Conservation (phyloP, 139 green algal species). For the Chlorella sp. region DNA sequence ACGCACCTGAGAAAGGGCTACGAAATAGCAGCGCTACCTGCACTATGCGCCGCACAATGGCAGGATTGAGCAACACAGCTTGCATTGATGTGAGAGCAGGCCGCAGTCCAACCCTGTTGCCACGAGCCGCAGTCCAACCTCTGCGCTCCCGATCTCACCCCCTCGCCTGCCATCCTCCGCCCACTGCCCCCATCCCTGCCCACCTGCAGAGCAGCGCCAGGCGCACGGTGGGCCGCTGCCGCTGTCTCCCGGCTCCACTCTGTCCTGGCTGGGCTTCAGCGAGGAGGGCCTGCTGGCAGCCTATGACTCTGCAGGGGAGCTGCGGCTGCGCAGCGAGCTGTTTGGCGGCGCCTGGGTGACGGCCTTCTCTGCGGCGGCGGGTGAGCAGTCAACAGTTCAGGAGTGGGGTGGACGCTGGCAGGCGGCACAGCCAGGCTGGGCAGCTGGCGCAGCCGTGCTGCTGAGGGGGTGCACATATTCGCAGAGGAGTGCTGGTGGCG, state of each 20-base stretch:
- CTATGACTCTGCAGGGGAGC: conserved; percentile 68
- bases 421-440: too few relatives aligned
- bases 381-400: neutral
- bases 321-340: conserved; percentile 51
- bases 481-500: too few relatives aligned
- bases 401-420: too few relatives aligned
- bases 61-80: too few relatives aligned
- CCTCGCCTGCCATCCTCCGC: neutral
- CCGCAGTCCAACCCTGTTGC: too few relatives aligned
- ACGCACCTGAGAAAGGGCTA: too few relatives aligned
- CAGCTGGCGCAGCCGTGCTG: too few relatives aligned
- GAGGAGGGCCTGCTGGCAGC: conserved; percentile 68
- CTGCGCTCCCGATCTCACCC: neutral
- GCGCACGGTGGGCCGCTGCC: conserved; percentile 51
- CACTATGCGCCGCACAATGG: too few relatives aligned
- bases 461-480: too few relatives aligned
- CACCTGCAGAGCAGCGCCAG: conserved; percentile 38
- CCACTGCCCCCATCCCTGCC: neutral
- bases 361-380: conserved; percentile 49
- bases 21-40: too few relatives aligned
- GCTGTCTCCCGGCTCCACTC: conserved; percentile 53
- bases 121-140: too few relatives aligned
- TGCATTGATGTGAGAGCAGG: too few relatives aligned
- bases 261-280: conserved; percentile 86
- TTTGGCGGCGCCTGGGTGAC: conserved; percentile 82